phyloP scores from a whole-genome alignment of 176 grass and related monocot genomes.

The Aegilops speltoides region DNA sequence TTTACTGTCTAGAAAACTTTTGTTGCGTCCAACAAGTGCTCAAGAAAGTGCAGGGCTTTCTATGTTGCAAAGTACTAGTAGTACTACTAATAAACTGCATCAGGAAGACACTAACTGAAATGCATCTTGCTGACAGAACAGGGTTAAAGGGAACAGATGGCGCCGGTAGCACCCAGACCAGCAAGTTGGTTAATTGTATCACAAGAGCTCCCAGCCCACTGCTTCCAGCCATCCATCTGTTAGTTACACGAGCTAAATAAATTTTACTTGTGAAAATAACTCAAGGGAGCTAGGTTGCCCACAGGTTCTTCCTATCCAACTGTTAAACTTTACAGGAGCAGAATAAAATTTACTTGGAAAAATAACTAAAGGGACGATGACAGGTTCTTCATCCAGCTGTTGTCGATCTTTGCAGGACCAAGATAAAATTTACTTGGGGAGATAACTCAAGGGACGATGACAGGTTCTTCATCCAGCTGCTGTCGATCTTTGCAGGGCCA shows the following conservation, averaged over 20 bases:
- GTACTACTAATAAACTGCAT: neutral
- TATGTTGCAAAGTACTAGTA: neutral
- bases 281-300: too few species aligned
- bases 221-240: neutral
- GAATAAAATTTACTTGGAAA: neutral
- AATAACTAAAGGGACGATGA: too few species aligned
- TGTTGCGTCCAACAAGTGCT: neutral
- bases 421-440: too few species aligned
- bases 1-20: neutral
- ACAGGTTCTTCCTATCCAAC: neutral
- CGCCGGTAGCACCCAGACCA: neutral
- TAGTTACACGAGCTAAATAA: neutral
- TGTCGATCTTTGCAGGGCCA: constrained; percentile 8
- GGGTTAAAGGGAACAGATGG: neutral
- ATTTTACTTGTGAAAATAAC: too few species aligned
- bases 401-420: too few species aligned
- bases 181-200: neutral
- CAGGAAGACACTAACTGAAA: neutral
- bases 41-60: neutral
- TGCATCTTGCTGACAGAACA: neutral
- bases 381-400: too few species aligned
- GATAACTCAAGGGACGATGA: too few species aligned
- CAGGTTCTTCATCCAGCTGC: too few species aligned
- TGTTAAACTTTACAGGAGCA: constrained; percentile 14
- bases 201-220: neutral